Percentiles rank a stretch among this genome's conserved stretches.
phyloP scores from a whole-genome alignment of 495 filamentous ascomycete genomes.

The Xanthoparmelia taractica region DNA sequence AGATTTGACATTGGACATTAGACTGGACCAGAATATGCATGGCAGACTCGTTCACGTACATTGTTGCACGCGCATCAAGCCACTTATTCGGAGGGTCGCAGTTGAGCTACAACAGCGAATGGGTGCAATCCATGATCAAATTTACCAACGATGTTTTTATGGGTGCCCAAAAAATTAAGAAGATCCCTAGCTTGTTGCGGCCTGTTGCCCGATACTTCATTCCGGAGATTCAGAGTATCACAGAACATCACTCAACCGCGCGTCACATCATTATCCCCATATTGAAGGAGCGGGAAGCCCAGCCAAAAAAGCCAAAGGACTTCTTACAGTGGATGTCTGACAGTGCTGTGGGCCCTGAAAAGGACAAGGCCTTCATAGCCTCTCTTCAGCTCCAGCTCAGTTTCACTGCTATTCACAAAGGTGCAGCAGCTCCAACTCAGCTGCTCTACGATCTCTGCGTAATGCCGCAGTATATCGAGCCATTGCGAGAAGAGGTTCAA shows the following conservation, averaged over 20 bases:
- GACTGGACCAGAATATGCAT: neutral
- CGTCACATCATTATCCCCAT: neutral
- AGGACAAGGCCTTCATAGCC: neutral
- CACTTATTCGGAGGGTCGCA: neutral
- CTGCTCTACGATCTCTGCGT: conserved; percentile 19
- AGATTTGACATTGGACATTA: neutral
- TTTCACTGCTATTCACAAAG: neutral
- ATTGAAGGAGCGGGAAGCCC: neutral
- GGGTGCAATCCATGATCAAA: neutral
- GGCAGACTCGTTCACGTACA: neutral
- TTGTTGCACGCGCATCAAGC: neutral
- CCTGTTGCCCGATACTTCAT: neutral
- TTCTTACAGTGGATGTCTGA: neutral
- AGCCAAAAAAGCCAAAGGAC: neutral
- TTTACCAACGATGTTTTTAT: neutral
- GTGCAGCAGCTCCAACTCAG: neutral
- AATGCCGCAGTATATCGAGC: conserved; percentile 14
- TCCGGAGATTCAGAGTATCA: neutral
- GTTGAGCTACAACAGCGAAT: neutral
- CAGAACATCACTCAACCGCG: neutral
- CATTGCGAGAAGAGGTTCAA: conserved; percentile 13
- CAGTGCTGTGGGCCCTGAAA: neutral
- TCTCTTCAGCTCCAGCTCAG: neutral
- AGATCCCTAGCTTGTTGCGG: neutral
- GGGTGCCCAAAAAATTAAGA: neutral